Evolutionary conservation across 495 filamentous ascomycete species (phyloP).

Genomic region (Penicillium turbatum): DNA sequence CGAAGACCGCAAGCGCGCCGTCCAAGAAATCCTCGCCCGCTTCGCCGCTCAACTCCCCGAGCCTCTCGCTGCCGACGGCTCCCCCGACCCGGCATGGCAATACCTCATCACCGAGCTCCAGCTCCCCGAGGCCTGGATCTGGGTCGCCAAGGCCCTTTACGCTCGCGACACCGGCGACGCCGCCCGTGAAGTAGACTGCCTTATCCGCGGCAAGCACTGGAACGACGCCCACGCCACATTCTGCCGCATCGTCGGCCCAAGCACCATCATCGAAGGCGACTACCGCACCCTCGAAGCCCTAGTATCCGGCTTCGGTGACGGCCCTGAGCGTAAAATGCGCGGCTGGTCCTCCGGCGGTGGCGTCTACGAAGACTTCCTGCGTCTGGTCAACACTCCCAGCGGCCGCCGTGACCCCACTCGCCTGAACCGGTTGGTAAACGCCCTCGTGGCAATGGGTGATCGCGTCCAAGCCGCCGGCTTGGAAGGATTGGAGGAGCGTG

Average conservation of each 20-base stretch:
- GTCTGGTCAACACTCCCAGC: conserved; percentile 44
- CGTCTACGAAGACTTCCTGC: conserved; percentile 78
- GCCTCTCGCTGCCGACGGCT: conserved; percentile 54
- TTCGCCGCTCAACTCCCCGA: conserved; percentile 41
- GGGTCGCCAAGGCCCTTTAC: conserved; percentile 79
- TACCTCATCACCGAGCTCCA: conserved; percentile 56
- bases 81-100: conserved; percentile 43
- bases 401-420: conserved; percentile 39
- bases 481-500: conserved; percentile 72
- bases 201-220: conserved; percentile 71
- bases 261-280: conserved; percentile 72
- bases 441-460: conserved; percentile 59
- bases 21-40: conserved; percentile 66
- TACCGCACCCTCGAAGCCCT: conserved; percentile 58
- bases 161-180: conserved; percentile 65
- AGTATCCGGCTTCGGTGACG: conserved; percentile 61
- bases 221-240: conserved; percentile 82
- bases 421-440: conserved; percentile 56
- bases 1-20: conserved; percentile 56
- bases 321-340: conserved; percentile 42
- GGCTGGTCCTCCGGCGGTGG: conserved; percentile 74
- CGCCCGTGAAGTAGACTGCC: conserved; percentile 62
- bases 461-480: conserved; percentile 49
- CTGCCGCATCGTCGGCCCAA: conserved; percentile 69
- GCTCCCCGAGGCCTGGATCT: conserved; percentile 74